Evolutionary conservation across 345 rosid species (phyloP), one percentile per base, ranked within the genome.

Genomic region (Citrus medica): DNA sequence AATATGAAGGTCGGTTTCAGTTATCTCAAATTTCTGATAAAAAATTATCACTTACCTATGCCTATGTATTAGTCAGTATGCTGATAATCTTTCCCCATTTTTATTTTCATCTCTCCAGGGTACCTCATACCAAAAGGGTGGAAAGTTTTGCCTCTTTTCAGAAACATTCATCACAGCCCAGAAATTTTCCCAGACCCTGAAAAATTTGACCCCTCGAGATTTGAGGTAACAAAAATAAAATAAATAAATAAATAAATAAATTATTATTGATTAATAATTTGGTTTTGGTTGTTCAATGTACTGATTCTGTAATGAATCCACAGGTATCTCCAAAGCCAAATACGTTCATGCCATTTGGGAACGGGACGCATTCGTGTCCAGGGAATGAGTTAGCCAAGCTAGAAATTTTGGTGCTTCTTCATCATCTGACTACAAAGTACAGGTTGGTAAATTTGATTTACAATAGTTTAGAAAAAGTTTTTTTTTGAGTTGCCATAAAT

Each of bases 301-400:
- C 16, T 25, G 19, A 30, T 40, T 25, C 76, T 67, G 9, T 69
- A 67, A 46, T 72, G 30, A 75, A 74, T 69, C 4, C 19, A 72
- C 88, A 94, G 98, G 92, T 84, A 56, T 84, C 94, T 22, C 96
- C 92, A 19, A 92, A 94, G 55, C 90, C 98, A 79, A 91, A 92
- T 80, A 92, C 97, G 0, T 94, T 90, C 46, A 78, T 94, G 93
- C 98, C 98, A 80, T 94, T 94, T 87, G 98, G 98, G 53, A 94
- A 79, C 70, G 98, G 98, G 74, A 81, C 81, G 83, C 98, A 94
- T 75, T 83, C 96, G 61, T 94, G 98, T 84, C 98, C 96, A 4
- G 98, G 98, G 64, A 94, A 90, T 82, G 97, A 91, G 85, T 56
- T 94, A 40, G 97, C 98, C 22, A 94, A 89, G 85, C 80, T 92